These are phyloP conservation scores for Myrmaecium sp. DNA, from an alignment of 2,329 filamentous ascomycete species.

Conservation along the genomic window DNA sequence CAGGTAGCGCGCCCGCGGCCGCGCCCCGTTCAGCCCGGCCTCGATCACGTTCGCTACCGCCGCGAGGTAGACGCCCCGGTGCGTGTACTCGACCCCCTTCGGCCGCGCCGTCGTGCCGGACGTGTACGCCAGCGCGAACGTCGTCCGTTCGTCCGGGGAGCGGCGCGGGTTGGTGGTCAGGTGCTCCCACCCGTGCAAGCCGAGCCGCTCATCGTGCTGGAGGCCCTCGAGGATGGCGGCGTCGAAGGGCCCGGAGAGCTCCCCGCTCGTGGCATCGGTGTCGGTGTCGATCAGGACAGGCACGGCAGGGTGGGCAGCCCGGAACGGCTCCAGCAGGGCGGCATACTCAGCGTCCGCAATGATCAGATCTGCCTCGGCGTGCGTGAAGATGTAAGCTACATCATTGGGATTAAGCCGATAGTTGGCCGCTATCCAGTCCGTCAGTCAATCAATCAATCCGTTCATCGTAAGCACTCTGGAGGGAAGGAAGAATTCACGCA, in stretches of 20 bases:
- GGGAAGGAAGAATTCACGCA: constrained; percentile 11
- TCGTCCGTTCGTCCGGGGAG: constrained; percentile 56
- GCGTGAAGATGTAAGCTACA: constrained; percentile 77
- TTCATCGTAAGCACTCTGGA: background rate
- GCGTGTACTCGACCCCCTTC: constrained; percentile 86
- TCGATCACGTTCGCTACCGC: constrained; percentile 76
- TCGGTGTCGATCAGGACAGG: constrained; percentile 70
- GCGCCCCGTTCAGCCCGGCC: constrained; percentile 58
- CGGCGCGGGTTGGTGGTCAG: constrained; percentile 59
- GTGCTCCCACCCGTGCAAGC: constrained; percentile 56
- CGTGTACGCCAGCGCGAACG: constrained; percentile 82
- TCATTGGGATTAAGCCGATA: constrained; percentile 69
- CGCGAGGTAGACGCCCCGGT: constrained; percentile 74
- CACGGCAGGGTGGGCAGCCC: constrained; percentile 41
- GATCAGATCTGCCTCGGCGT: constrained; percentile 71
- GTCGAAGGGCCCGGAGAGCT: constrained; percentile 65
- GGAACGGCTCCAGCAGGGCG: constrained; percentile 50
- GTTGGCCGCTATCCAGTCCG: constrained; percentile 35
- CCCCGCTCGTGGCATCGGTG: constrained; percentile 58
- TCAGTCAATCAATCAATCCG: background rate
- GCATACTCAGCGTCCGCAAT: constrained; percentile 74
- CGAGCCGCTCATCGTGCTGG: constrained; percentile 48
- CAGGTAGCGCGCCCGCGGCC: constrained; percentile 60
- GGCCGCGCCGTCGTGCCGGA: constrained; percentile 82
- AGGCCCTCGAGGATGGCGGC: constrained; percentile 69